Evolutionary conservation across 164 flowering plant genomes (phyloP).

Genomic region (Vitis rotundifolia): DNA sequence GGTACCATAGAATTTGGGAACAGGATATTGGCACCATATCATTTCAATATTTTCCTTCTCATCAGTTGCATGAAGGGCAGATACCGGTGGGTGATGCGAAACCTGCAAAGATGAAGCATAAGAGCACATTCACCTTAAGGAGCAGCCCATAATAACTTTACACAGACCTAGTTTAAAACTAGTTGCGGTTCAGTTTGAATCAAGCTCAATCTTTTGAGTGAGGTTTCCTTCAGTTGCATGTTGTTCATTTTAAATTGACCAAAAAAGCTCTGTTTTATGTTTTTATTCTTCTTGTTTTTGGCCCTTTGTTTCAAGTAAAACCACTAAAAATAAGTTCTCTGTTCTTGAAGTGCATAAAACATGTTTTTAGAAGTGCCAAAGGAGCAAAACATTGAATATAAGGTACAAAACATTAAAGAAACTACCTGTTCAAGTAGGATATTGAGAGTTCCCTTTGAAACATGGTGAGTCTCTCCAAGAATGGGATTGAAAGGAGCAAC

Average conservation of each 20-base stretch:
- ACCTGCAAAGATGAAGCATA: conserved; percentile 42
- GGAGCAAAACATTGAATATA: not conserved
- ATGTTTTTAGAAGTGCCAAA: no score
- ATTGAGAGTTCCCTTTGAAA: conserved; percentile 61
- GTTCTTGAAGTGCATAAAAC: no score
- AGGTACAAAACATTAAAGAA: not conserved
- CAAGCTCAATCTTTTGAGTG: no score
- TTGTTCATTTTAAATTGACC: no score
- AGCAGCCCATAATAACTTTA: no score
- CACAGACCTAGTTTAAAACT: no score
- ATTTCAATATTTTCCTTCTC: conserved; percentile 61
- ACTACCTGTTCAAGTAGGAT: conserved; percentile 87
- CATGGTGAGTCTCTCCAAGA: conserved; percentile 97
- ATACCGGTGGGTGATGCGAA: conserved; percentile 92
- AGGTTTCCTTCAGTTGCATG: no score
- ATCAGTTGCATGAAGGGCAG: conserved; percentile 87
- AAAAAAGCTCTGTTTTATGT: no score
- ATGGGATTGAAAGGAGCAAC: conserved; percentile 81
- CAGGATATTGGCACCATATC: conserved; percentile 64
- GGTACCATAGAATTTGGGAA: conserved; percentile 71
- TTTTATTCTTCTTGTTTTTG: no score
- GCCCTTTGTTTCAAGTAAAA: not conserved
- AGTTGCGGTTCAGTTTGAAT: no score
- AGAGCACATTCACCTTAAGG: no score
- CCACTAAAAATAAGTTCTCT: no score